Evolutionary conservation across 2,329 filamentous ascomycete genomes (phyloP).

Genomic region (Arthrobotrys sinensis): DNA sequence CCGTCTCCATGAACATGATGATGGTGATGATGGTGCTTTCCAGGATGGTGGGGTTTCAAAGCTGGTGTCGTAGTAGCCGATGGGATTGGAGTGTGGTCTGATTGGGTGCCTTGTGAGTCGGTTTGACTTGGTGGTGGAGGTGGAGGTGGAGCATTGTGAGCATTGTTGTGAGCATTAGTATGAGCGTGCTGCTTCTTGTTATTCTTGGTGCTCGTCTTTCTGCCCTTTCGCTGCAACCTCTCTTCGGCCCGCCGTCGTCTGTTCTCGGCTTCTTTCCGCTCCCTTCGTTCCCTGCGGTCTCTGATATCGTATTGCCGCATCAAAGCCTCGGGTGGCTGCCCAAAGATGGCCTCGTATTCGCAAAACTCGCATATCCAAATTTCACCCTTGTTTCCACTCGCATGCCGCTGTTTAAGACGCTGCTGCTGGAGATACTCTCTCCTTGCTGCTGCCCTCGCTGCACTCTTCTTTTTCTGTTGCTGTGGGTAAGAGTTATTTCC

Average conservation of each 20-base stretch:
- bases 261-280: constrained; percentile 86
- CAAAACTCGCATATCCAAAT: constrained; percentile 98
- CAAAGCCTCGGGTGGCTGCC: constrained; percentile 84
- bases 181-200: constrained; percentile 65
- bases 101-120: constrained; percentile 64
- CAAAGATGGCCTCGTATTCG: constrained; percentile 96
- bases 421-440: constrained; percentile 81
- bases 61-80: constrained; percentile 62
- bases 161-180: constrained; percentile 67
- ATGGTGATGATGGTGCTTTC: constrained; percentile 63
- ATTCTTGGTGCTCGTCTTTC: constrained; percentile 75
- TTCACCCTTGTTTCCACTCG: constrained; percentile 72
- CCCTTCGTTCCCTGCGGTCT: constrained; percentile 80
- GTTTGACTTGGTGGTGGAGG: constrained; percentile 62
- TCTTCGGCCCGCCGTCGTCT: constrained; percentile 79
- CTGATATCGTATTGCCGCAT: constrained; percentile 96
- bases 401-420: constrained; percentile 69
- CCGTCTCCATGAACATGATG: constrained; percentile 59
- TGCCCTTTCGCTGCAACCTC: constrained; percentile 92
- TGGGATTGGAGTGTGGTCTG: constrained; percentile 64
- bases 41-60: constrained; percentile 62
- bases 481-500: constrained; percentile 67
- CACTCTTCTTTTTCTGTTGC: constrained; percentile 72
- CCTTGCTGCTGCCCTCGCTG: constrained; percentile 80
- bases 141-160: constrained; percentile 62